These are phyloP conservation scores for Aspergillus pseudoglaucus DNA, from an alignment of 2,329 filamentous ascomycete genomes.

Conservation along the genomic window DNA sequence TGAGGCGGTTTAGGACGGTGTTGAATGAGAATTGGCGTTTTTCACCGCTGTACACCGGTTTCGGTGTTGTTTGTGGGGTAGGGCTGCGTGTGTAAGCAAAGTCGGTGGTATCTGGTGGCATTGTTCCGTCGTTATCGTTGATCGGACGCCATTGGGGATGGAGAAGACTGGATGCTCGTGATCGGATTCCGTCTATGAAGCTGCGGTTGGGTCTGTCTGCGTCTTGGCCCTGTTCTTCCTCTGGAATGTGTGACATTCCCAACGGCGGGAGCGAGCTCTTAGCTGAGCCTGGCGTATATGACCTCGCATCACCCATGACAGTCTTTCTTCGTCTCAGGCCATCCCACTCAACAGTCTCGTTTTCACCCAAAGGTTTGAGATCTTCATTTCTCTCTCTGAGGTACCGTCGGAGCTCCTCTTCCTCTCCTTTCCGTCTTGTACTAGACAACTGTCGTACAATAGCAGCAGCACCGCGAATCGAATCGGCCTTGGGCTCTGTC, in stretches of 20 bases:
- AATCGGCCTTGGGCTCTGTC: slow-evolving; percentile 90
- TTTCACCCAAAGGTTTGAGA: slow-evolving; percentile 68
- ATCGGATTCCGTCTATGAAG: slow-evolving; percentile 34
- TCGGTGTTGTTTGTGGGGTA: slow-evolving; percentile 18
- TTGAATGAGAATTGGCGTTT: slow-evolving; percentile 87
- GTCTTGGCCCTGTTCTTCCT: slow-evolving; percentile 45
- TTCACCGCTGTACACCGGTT: slow-evolving; percentile 45
- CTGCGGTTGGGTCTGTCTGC: slow-evolving; percentile 38
- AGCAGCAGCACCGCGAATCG: slow-evolving; percentile 83
- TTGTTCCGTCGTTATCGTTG: slow-evolving; percentile 23
- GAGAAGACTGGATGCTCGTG: slow-evolving; percentile 32
- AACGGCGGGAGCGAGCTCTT: slow-evolving; percentile 65
- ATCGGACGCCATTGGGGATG: slow-evolving; percentile 31
- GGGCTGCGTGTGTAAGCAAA: slow-evolving; percentile 17
- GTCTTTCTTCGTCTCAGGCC: slow-evolving; percentile 71
- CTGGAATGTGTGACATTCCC: slow-evolving; percentile 80
- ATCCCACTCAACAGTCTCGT: slow-evolving; percentile 84
- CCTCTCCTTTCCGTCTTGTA: slow-evolving; percentile 69
- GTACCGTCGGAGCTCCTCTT: slow-evolving; percentile 69
- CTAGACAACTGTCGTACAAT: slow-evolving; percentile 78
- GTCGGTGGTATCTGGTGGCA: slow-evolving; percentile 21
- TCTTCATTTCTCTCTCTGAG: slow-evolving; percentile 70
- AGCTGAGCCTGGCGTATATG: slow-evolving; percentile 33
- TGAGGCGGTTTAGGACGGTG: slow-evolving; percentile 63
- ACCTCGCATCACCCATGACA: slow-evolving; percentile 40